Percentiles rank a stretch among this genome's conserved stretches.
These are phyloP conservation scores for Prillingera fragicola DNA, from an alignment of 1,284 basidiomycete genomes.

Conservation along the genomic window DNA sequence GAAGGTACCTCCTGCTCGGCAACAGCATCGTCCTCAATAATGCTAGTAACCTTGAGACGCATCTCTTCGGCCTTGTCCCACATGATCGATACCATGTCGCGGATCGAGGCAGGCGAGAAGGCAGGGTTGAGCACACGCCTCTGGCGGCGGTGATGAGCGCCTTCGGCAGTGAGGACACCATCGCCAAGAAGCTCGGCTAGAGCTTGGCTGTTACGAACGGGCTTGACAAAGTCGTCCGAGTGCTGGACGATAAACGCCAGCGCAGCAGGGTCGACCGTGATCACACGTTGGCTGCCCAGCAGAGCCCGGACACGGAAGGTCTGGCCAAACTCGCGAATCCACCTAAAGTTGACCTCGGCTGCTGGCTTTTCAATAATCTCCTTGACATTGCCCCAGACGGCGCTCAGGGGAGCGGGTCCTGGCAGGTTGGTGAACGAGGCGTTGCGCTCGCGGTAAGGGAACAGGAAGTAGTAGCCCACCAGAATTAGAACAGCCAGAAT, in stretches of 20 bases:
- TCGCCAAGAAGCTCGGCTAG: slow-evolving; percentile 49
- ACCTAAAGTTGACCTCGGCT: slow-evolving; percentile 11
- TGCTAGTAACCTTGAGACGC: slow-evolving; percentile 3
- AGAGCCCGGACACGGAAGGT: slow-evolving; percentile 15
- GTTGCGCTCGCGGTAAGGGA: neutral
- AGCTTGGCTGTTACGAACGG: slow-evolving; percentile 57
- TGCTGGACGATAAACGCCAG: slow-evolving; percentile 58
- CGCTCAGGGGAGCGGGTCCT: too few relatives aligned
- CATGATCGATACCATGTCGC: slow-evolving; percentile 53
- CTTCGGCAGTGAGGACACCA: slow-evolving; percentile 43
- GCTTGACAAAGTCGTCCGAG: slow-evolving; percentile 62
- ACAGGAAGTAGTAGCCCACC: slow-evolving; percentile 8
- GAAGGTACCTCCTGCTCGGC: slow-evolving; percentile 52
- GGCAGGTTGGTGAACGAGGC: slow-evolving; percentile 14
- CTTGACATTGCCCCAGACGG: slow-evolving; percentile 17
- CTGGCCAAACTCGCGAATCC: slow-evolving; percentile 19
- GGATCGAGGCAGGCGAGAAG: slow-evolving; percentile 40
- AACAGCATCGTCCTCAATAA: neutral
- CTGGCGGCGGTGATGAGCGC: slow-evolving; percentile 53
- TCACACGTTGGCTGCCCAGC: slow-evolving; percentile 47
- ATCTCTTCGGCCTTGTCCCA: slow-evolving; percentile 59
- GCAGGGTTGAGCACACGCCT: slow-evolving; percentile 49
- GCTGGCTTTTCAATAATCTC: slow-evolving; percentile 13
- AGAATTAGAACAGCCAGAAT: too few relatives aligned
- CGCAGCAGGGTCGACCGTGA: slow-evolving; percentile 59